Evolutionary conservation across 139 green algal genomes (phyloP).

Genomic region (Chlamydomonas asymmetrica): DNA sequence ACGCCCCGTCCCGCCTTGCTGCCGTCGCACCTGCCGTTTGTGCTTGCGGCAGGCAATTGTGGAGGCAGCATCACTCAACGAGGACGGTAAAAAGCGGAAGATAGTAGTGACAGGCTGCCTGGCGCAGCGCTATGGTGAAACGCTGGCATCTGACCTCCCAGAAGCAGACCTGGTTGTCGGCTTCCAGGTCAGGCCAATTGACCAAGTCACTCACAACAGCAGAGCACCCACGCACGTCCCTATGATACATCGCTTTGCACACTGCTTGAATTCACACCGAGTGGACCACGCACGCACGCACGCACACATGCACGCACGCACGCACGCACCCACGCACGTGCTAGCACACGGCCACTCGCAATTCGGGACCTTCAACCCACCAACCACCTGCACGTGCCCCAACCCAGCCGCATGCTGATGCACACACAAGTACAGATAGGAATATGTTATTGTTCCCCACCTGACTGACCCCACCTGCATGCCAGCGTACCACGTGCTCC

Average conservation of each 20-base stretch:
- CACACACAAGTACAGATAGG: no score
- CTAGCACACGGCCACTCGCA: background rate
- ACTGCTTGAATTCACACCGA: no score
- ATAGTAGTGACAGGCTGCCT: conserved; percentile 90
- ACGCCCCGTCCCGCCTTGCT: no score
- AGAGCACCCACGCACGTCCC: background rate
- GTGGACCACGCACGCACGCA: background rate
- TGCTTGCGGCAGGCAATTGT: conserved; percentile 83
- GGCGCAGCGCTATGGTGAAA: conserved; percentile 81
- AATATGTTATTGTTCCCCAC: no score
- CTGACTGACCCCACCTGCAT: no score
- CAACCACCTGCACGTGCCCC: no score
- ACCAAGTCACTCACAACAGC: no score
- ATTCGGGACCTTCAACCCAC: background rate
- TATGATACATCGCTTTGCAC: no score
- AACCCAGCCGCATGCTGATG: no score
- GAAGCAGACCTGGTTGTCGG: conserved; percentile 86
- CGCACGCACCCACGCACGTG: background rate
- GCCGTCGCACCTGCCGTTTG: no score
- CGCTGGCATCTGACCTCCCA: conserved; percentile 77
- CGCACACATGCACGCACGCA: conserved; percentile 1
- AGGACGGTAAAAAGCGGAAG: conserved; percentile 54
- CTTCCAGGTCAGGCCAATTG: conserved; percentile 18
- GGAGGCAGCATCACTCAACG: conserved; percentile 69
- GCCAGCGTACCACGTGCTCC: no score